phyloP scores from a whole-genome alignment of 306 rosid genomes.

The Medicago lupulina region DNA sequence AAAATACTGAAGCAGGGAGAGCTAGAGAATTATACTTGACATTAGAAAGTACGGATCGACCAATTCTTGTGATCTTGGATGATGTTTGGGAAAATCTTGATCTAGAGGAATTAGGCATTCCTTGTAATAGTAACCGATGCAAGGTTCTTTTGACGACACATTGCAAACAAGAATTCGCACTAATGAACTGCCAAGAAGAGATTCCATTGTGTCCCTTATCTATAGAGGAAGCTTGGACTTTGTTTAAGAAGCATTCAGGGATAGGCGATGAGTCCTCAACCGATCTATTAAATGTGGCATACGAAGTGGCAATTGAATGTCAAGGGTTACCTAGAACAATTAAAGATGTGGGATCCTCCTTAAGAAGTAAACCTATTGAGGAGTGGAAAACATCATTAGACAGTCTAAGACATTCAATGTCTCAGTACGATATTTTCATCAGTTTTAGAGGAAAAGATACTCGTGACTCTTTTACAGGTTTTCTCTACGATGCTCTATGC shows the following conservation, averaged over 20 bases:
- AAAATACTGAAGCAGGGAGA: neutral
- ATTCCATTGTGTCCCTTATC: slow-evolving; percentile 8
- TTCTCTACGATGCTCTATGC: neutral
- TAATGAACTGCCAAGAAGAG: slow-evolving; percentile 31
- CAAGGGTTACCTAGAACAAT: slow-evolving; percentile 34
- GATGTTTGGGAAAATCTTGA: slow-evolving; percentile 35
- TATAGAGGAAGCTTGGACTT: slow-evolving; percentile 34
- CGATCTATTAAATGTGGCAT: neutral
- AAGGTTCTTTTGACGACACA: slow-evolving; percentile 27
- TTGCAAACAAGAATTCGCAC: neutral
- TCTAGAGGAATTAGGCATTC: slow-evolving; percentile 34
- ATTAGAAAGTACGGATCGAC: neutral
- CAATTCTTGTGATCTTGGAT: slow-evolving; percentile 22
- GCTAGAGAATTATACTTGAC: neutral
- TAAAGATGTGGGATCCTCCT: slow-evolving; percentile 26
- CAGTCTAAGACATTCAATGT: slow-evolving; percentile 10
- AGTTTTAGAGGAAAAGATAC: slow-evolving; percentile 26
- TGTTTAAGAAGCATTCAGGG: slow-evolving; percentile 12
- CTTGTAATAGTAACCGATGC: slow-evolving; percentile 8
- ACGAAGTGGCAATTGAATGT: slow-evolving; percentile 5
- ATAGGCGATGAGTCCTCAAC: neutral
- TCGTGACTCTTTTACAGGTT: neutral
- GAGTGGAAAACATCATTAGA: slow-evolving; percentile 25
- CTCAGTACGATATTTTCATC: neutral
- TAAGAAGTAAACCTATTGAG: slow-evolving; percentile 24